Conservation (phyloP, 352 stramenopile genomes). For the Pythium brachiatum region DNA sequence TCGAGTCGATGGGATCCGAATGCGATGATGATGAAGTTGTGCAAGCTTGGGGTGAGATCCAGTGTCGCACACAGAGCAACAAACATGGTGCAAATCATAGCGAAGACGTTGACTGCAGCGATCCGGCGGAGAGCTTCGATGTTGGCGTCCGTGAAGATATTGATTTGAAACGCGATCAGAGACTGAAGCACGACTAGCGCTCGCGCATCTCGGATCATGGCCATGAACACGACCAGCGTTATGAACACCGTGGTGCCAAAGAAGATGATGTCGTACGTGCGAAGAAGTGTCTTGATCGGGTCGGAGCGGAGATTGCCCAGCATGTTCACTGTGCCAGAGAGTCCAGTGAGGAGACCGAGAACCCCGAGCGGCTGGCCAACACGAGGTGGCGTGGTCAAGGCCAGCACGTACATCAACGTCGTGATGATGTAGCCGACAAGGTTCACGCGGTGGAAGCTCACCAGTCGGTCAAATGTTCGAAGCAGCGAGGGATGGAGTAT, state of each 20-base stretch:
- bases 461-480: neutral
- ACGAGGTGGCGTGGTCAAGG: neutral
- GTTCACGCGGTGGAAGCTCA: neutral
- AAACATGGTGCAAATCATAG: slow-evolving; percentile 3
- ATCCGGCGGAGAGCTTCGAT: slow-evolving; percentile 14
- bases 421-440: slow-evolving; percentile 8
- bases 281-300: slow-evolving; percentile 10
- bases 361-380: neutral
- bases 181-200: slow-evolving; percentile 6
- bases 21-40: slow-evolving; percentile 3
- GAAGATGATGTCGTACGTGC: slow-evolving; percentile 22
- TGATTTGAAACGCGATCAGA: slow-evolving; percentile 15
- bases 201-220: slow-evolving; percentile 13
- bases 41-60: slow-evolving; percentile 1
- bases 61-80: neutral
- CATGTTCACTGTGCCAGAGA: slow-evolving; percentile 3
- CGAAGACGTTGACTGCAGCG: slow-evolving; percentile 13
- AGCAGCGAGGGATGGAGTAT: neutral
- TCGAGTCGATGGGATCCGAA: slow-evolving; percentile 7
- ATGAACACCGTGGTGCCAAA: slow-evolving; percentile 1
- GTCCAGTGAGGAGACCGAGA: neutral
- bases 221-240: slow-evolving; percentile 10
- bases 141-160: slow-evolving; percentile 24
- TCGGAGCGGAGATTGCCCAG: slow-evolving; percentile 9
- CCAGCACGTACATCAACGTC: slow-evolving; percentile 7